Conservation (phyloP, 805 yeast genomes). For the Lipomyces yamadae region DNA sequence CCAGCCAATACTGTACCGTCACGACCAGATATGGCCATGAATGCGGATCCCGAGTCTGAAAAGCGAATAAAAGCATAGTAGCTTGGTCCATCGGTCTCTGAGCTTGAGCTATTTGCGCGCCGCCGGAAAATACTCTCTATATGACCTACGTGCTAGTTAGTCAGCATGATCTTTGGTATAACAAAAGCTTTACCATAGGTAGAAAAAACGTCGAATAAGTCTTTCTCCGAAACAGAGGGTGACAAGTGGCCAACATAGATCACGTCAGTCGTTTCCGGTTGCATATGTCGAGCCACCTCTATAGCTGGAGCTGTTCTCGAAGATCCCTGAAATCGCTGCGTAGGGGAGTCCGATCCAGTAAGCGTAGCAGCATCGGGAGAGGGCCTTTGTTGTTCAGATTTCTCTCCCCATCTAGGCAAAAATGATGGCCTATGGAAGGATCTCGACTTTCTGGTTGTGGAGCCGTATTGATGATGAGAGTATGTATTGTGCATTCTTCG, state of each 20-base stretch:
- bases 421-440: background rate
- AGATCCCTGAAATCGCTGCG: background rate
- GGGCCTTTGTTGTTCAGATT: background rate
- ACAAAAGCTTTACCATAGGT: slow-evolving; percentile 14
- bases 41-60: slow-evolving; percentile 19
- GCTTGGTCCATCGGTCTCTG: slow-evolving; percentile 1
- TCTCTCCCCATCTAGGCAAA: background rate
- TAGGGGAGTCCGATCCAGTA: background rate
- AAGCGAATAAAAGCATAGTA: slow-evolving; percentile 30
- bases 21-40: slow-evolving; percentile 23
- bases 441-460: slow-evolving; percentile 2
- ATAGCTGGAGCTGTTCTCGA: background rate
- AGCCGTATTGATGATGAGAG: slow-evolving; percentile 1
- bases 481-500: background rate
- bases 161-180: background rate
- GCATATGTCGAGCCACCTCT: background rate
- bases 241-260: slow-evolving; percentile 27
- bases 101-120: background rate
- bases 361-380: background rate
- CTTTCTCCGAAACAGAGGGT: slow-evolving; percentile 11
- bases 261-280: slow-evolving; percentile 2
- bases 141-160: slow-evolving; percentile 8
- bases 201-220: slow-evolving; percentile 18
- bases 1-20: slow-evolving; percentile 26
- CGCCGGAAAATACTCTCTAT: slow-evolving; percentile 23